Base-by-base conservation (phyloP, 1,139 yeast species). In the Nakaseomyces delphensis region DNA sequence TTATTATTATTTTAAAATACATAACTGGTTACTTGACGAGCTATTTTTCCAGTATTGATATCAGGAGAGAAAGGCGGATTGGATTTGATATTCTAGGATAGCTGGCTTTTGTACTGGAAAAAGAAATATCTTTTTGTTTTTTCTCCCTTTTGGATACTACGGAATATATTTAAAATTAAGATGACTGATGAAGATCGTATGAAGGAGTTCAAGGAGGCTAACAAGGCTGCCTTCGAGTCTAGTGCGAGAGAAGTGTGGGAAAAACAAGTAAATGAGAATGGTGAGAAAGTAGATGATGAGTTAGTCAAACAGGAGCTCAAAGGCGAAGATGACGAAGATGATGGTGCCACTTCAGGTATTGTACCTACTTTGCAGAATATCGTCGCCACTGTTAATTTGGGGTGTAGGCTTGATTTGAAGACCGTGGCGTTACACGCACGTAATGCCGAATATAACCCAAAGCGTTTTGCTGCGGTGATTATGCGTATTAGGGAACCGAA, bases 401-500 rank as follows among this genome's bases (percentile, higher is more conserved):
- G 91, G 57, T 91, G 98, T 65, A 81, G 97, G 50, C 71, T 91
- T 57, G 98, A 93, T 64, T 75, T 91, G 63, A 91, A 91, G 62
- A 93, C 98, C 21, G 93, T 91, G 64, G 99, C 99, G 1, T 71
- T 91, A 52, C 99, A 91, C 66, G 98, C 98, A 3, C 87, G 99
- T 74, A 91, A 91, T 67, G 99, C 99, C 23, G 99, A 91, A 65
- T 91, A 91, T 65, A 91, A 91, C 59, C 98, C 98, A 42, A 81
- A 74, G 68, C 95, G 99, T 71, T 91, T 91, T 70, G 99, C 99
- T 13, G 99, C 99, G 45, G 99, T 91, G 43, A 91, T 91, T 56
- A 93, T 91, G 99, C 85, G 99, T 74, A 91, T 91, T 55, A 78
- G 99, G 67, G 98, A 91, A 63, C 99, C 99, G 19, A 91, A 91